Percentiles rank a stretch among this genome's conserved stretches.
phyloP scores from a whole-genome alignment of 306 rosid genomes.

The Bauhinia variegata region DNA sequence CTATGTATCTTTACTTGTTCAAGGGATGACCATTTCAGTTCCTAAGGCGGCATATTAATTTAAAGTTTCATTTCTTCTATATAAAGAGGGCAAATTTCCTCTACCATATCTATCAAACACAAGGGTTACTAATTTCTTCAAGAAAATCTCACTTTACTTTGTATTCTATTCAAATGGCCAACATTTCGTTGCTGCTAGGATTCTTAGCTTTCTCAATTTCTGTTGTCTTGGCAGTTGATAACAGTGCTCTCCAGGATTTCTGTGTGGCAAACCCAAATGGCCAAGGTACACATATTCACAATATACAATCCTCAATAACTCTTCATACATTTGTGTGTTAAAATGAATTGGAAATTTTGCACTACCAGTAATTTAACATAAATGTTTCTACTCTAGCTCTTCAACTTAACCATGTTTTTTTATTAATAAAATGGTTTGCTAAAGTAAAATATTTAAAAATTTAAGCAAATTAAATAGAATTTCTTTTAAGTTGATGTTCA shows the following conservation, averaged over 20 bases:
- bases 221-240: constrained; percentile 28
- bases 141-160: background rate
- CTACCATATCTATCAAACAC: background rate
- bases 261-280: constrained; percentile 43
- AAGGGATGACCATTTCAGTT: constrained; percentile 34
- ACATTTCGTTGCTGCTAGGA: constrained; percentile 19
- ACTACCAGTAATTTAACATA: too few species aligned
- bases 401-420: too few species aligned
- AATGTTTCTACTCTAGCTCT: too few species aligned
- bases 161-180: constrained; percentile 41
- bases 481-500: background rate
- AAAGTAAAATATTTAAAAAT: too few species aligned
- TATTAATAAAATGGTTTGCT: too few species aligned
- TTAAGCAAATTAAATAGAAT: too few species aligned
- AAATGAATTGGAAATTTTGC: too few species aligned
- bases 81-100: constrained; percentile 33
- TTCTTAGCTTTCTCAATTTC: constrained; percentile 40
- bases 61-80: constrained; percentile 17
- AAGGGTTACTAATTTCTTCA: background rate
- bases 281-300: constrained; percentile 27
- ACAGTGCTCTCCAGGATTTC: constrained; percentile 45
- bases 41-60: constrained; percentile 28
- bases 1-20: background rate
- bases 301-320: background rate
- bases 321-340: too few species aligned